Base-by-base conservation (phyloP, 2,329 filamentous ascomycete species). In the Dactylellina parvicollis region DNA sequence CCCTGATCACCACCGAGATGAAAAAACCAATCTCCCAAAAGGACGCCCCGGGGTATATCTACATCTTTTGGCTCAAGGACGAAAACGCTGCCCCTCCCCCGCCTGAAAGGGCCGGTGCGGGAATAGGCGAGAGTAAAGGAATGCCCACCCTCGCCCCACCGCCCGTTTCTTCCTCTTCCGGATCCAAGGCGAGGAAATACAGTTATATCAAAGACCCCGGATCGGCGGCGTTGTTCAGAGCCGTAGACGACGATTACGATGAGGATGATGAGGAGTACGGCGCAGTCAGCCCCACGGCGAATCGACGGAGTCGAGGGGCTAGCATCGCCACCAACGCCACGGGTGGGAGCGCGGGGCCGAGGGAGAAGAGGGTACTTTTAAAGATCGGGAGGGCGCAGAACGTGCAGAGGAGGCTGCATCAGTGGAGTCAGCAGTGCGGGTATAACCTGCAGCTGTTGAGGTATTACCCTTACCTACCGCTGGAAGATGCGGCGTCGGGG, bases 41-140 rank as follows among this genome's bases (percentile, higher is more conserved):
- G 60, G 91, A 95, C 76, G 91, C 96, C 77, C 84, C 90, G 10
- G 95, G 95, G 36, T 99, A 95, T 82, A 98, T 99, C 76, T 99
- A 99, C 85, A 96, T 99, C 81, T 99, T 98, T 84, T 97, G 94
- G 92, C 85, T 97, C 20, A 97, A 92, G 0, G 88, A 92, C 30
- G 84, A 86, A 87, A 18, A 84, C 86, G 7, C 85, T 86, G 9
- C 83, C 90, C 52, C 84, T 89, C 42, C 85, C 87, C 0, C 82
- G 85, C 1, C 78, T 82, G 44, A 81, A 80, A 4, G 77, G 64
- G 16, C 77, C 18, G 60, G 49, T 8, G 50, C 61, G 61, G 76
- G 56, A 77, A 77, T 50, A 3, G 40, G 38, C 16, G 40, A 38
- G 12, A 9, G n/a, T 5, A 42, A 8, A 3, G 56, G 34, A 18